These are phyloP conservation scores for Aureobasidium sp. DNA, from an alignment of 2,329 filamentous ascomycete genomes.

Conservation along the genomic window DNA sequence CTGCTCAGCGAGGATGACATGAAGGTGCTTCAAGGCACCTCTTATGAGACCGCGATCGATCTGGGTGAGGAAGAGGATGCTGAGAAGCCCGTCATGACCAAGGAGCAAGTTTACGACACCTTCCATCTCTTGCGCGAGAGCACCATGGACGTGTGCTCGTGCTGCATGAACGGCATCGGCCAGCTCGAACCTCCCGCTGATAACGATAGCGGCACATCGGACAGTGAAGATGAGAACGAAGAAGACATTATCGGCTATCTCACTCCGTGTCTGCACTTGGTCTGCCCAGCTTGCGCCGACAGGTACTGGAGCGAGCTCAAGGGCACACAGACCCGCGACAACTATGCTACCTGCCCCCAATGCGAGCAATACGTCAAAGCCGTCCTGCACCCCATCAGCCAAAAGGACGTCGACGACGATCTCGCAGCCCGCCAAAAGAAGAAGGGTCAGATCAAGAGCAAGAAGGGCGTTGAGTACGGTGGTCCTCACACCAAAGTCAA, in stretches of 20 bases:
- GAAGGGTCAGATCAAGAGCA: slow-evolving; percentile 34
- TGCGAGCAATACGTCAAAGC: slow-evolving; percentile 59
- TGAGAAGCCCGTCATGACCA: slow-evolving; percentile 48
- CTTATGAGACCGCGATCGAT: slow-evolving; percentile 74
- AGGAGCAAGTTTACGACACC: slow-evolving; percentile 75
- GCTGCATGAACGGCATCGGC: slow-evolving; percentile 57
- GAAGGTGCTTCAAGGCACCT: slow-evolving; percentile 60
- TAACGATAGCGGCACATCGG: slow-evolving; percentile 33
- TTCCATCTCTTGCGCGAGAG: slow-evolving; percentile 77
- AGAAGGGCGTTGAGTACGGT: slow-evolving; percentile 58
- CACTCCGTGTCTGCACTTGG: slow-evolving; percentile 77
- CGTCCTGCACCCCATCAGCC: slow-evolving; percentile 60
- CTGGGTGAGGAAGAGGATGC: slow-evolving; percentile 69
- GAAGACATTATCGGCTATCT: slow-evolving; percentile 64
- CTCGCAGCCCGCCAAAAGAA: slow-evolving; percentile 45
- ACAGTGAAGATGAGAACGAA: slow-evolving; percentile 37
- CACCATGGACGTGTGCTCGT: slow-evolving; percentile 63
- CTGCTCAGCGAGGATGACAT: slow-evolving; percentile 78
- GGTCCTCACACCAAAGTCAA: slow-evolving; percentile 90
- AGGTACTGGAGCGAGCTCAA: slow-evolving; percentile 48
- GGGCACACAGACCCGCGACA: slow-evolving; percentile 29
- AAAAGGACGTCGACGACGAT: slow-evolving; percentile 40
- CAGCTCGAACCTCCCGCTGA: slow-evolving; percentile 44
- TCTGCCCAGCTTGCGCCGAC: slow-evolving; percentile 67
- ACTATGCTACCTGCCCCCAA: slow-evolving; percentile 54